Evolutionary conservation across 768 basidiomycete genomes (phyloP), one percentile per base, ranked within the genome.

Genomic region (Lyophyllum semitale): DNA sequence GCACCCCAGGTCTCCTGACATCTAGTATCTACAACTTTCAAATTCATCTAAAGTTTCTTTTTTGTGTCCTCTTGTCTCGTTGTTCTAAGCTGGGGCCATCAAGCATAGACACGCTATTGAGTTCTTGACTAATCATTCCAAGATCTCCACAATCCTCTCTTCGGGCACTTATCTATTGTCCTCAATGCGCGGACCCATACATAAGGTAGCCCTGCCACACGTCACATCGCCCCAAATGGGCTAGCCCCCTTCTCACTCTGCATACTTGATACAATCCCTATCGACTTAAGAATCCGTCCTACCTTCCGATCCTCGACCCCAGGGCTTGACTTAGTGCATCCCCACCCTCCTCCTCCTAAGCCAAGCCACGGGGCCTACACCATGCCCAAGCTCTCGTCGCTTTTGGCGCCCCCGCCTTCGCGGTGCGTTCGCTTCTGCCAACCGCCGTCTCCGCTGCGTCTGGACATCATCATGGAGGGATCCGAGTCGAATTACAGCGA

Each of bases 371-470:
- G 22, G 3, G 27, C 26, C 38, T 18, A 5, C 30, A 35, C 15
- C 17, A 56, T 49, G 49, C 20, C 48, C 18, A 22, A 33, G 15
- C 43, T 51, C n/a, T 56, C 43, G 25, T 23, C 42, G 25, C 55
- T 37, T 40, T 29, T 52, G 32, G 32, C 22, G n/a, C 44, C 48
- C 7, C 26, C 48, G 29, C 40, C 48, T 32, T 15, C 54, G 8
- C 29, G 54, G n/a, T 27, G 22, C 48, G 11, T 46, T n/a, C 55
- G 45, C 27, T 51, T 59, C 20, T 30, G 42, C 25, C 51, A 37
- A 15, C 42, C 25, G 17, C 42, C 29, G 29, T 53, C 54, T 15
- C 47, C 51, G 12, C 26, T 51, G 9, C 51, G 26, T 3, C 3
- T 47, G 8, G 43, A 41, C 37, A 47, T 12, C 30, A 47, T 53